Base-by-base conservation (phyloP, 805 yeast genomes). In the Candida chilensis region DNA sequence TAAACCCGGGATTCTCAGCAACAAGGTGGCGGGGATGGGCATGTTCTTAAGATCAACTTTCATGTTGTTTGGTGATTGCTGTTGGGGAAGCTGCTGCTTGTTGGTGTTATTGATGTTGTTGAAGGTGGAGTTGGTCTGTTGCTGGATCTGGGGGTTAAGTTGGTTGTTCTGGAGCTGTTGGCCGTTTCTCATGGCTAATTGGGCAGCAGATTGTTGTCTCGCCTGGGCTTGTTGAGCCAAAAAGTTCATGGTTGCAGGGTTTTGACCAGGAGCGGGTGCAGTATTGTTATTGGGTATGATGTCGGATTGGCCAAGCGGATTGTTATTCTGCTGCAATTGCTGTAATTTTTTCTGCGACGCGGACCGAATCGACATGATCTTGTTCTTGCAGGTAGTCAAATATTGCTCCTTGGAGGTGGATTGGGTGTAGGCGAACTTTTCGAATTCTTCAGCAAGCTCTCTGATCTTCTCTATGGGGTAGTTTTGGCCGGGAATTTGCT, bases 11-110 rank as follows among this genome's bases (percentile, higher is more conserved):
- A 85, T 69, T 42, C 72, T 72, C 31, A 68, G 63, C 14, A 85
- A 54, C 16, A 85, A 50, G 2, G 74, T 71, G 11, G 70, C 71
- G 1, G 95, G 95, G 30, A 87, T 84, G 3, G 84, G 86, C 2
- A 74, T 57, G 26, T 72, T 74, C 37, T 78, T 71, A 47, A 83
- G 55, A 33, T 66, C 71, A 18, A 61, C 45, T 20, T 50, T 63
- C 39, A 67, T 48, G 29, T 51, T 49, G 27, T 53, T 46, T 31
- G 61, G 52, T 34, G 57, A 63, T 32, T 55, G 60, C 34, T 63
- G 53, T 36, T 62, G 17, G 31, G 17, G 17, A 27, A 21, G 18
- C 12, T n/a, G 20, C 31, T 21, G 20, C 31, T 12, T 30, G 38
- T 16, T 29, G 32, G 14, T 41, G 44, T 29, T 44, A 45, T 30